A percentile compares a stretch with the other conserved stretches of the same genome.
Conservation (phyloP, 2,329 filamentous ascomycete species). For the Penicillium sp. region DNA sequence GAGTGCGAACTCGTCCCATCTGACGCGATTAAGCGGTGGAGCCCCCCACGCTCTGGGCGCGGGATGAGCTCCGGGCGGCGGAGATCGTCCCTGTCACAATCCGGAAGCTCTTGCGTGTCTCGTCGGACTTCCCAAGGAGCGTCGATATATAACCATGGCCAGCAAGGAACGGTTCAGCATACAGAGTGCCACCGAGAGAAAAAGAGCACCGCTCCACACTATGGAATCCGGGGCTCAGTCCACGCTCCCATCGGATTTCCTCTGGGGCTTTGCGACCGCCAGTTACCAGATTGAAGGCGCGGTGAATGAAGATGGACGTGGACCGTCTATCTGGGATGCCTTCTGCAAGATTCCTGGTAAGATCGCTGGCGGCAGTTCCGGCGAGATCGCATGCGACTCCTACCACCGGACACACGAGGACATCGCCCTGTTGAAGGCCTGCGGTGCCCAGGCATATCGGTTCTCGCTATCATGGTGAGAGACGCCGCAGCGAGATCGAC, state of each 20-base stretch:
- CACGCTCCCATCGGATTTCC: constrained; percentile 64
- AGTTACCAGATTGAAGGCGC: constrained; percentile 86
- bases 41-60: constrained; percentile 20
- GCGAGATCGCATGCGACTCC: constrained; percentile 78
- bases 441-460: constrained; percentile 72
- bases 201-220: too few relatives aligned
- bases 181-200: too few relatives aligned
- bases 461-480: constrained; percentile 72
- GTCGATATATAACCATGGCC: background rate
- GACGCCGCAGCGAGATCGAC: background rate
- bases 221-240: too few relatives aligned
- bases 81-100: constrained; percentile 27
- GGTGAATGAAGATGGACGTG: constrained; percentile 70
- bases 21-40: constrained; percentile 10
- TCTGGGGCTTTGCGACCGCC: constrained; percentile 78
- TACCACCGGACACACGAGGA: constrained; percentile 78
- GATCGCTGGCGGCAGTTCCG: constrained; percentile 73
- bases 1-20: too few relatives aligned
- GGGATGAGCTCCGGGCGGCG: constrained; percentile 23
- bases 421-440: constrained; percentile 70
- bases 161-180: constrained; percentile 28
- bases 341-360: constrained; percentile 79
- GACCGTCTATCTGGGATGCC: constrained; percentile 84
- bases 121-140: background rate
- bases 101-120: constrained; percentile 16